Base-by-base conservation (phyloP, 2,329 filamentous ascomycete genomes). In the Ophiocordyceps camponoti-rufipedis region DNA sequence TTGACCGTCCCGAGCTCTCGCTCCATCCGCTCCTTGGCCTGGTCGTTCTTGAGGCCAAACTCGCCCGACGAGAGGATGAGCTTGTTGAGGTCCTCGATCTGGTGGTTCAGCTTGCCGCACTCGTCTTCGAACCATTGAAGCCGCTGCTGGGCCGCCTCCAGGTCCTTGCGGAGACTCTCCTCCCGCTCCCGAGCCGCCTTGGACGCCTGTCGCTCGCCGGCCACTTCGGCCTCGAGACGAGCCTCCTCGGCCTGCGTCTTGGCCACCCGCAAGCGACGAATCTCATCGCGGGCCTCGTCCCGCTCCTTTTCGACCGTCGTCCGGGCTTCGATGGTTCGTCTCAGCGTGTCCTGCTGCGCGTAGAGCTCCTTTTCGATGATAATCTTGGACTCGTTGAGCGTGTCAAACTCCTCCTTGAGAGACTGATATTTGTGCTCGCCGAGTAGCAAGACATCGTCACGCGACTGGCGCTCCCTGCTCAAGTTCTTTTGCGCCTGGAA, bases 351-450 rank as follows among this genome's bases (percentile, higher is more conserved):
- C 60, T 95, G 88, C 57, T 96, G 89, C 5, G 85, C 82, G 58
- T 96, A 96, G 60, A 98, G 80, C 62, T 96, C 89, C 61, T 95
- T 96, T 62, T 98, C 89, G 50, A 98, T 94, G 42, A 80, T 94
- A 55, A 95, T 94, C 62, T 98, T 98, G 28, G 86, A 81, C 51
- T 95, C 87, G 54, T 94, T 94, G 32, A 96, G 71, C 32, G 78
- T 75, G 44, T 93, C 81, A 53, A 80, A 94, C 52, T 96, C 87
- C 28, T 88, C 80, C 58, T 88, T 81, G 48, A 98, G 69, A 44
- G 81, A 77, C 41, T 83, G 71, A 54, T 81, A 85, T 58, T 91
- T 93, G 64, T 94, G 88, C 53, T 95, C 87, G 5, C 85, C 80
- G 47, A 96, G 80, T 53, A 94, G 77, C 51, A 89, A 80, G 28